Evolutionary conservation across 345 rosid genomes (phyloP).

Genomic region (Acer yangbiense): DNA sequence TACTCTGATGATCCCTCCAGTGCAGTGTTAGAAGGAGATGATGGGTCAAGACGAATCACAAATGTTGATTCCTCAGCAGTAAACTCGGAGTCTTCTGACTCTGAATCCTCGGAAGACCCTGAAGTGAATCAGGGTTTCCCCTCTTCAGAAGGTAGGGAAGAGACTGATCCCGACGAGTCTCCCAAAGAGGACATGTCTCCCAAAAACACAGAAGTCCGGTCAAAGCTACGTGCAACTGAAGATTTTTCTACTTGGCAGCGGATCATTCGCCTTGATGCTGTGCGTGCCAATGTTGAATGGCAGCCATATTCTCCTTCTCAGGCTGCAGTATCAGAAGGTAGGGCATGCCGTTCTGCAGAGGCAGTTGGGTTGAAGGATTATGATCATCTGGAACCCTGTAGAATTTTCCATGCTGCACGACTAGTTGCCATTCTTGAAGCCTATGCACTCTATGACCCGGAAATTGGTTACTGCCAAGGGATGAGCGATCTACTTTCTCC

Average conservation of each 20-base stretch:
- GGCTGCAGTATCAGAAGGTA: slow-evolving; percentile 58
- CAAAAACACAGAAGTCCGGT: slow-evolving; percentile 33
- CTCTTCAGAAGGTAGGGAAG: slow-evolving; percentile 44
- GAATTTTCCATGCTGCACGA: slow-evolving; percentile 91
- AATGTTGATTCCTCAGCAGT: slow-evolving; percentile 57
- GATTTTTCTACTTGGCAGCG: slow-evolving; percentile 89
- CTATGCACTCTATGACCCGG: slow-evolving; percentile 83
- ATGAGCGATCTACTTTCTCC: slow-evolving; percentile 99
- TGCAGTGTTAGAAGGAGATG: slow-evolving; percentile 53
- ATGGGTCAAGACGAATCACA: slow-evolving; percentile 41
- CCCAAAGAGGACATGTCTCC: slow-evolving; percentile 39
- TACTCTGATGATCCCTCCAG: slow-evolving; percentile 56
- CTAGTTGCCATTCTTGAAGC: slow-evolving; percentile 95
- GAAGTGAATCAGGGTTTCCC: slow-evolving; percentile 53
- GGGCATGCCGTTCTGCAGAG: slow-evolving; percentile 67
- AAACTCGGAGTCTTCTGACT: slow-evolving; percentile 76
- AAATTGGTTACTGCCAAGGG: slow-evolving; percentile 98
- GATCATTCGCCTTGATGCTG: slow-evolving; percentile 94
- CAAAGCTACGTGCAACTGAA: slow-evolving; percentile 44
- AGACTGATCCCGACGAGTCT: slow-evolving; percentile 34
- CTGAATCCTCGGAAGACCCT: slow-evolving; percentile 75
- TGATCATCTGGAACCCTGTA: slow-evolving; percentile 69
- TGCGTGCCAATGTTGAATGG: slow-evolving; percentile 95
- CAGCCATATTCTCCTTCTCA: slow-evolving; percentile 53
- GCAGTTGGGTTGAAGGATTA: slow-evolving; percentile 82